These are phyloP conservation scores for Fusarium pseudonygamai DNA, from an alignment of 2,329 filamentous ascomycete species.

Conservation along the genomic window DNA sequence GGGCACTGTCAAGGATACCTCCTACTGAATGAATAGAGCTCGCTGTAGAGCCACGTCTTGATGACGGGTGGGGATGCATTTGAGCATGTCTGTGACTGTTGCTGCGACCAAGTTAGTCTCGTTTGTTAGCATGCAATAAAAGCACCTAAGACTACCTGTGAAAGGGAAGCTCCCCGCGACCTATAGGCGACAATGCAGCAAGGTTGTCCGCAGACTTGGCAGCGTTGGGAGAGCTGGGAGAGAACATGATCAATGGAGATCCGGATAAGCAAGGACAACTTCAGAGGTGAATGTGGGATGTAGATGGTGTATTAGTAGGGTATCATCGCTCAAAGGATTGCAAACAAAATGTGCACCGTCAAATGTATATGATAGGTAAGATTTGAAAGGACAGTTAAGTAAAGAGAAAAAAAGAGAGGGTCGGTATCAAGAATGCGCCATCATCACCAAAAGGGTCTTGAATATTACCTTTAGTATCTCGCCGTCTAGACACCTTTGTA, in stretches of 20 bases:
- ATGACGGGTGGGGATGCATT: slow-evolving; percentile 56
- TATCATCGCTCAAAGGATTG: slow-evolving; percentile 57
- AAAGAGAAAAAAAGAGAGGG: slow-evolving; percentile 19
- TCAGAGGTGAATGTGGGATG: slow-evolving; percentile 48
- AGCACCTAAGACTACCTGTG: slow-evolving; percentile 57
- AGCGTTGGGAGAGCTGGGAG: slow-evolving; percentile 61
- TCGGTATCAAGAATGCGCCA: slow-evolving; percentile 32
- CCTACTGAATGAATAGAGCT: slow-evolving; percentile 91
- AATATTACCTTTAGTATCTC: slow-evolving; percentile 28
- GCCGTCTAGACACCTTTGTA: slow-evolving; percentile 33
- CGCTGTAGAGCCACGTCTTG: slow-evolving; percentile 81
- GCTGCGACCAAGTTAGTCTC: slow-evolving; percentile 38
- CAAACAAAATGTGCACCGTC: slow-evolving; percentile 23
- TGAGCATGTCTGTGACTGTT: slow-evolving; percentile 55
- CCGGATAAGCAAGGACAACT: slow-evolving; percentile 38
- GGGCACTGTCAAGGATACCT: slow-evolving; percentile 79
- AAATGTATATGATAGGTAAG: slow-evolving; percentile 10
- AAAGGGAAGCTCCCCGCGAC: slow-evolving; percentile 66
- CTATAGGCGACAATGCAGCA: slow-evolving; percentile 60
- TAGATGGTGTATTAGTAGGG: slow-evolving; percentile 53
- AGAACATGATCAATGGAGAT: slow-evolving; percentile 62
- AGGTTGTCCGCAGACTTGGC: slow-evolving; percentile 74
- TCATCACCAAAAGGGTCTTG: slow-evolving; percentile 36
- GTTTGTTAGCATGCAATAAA: not conserved
- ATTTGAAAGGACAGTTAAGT: slow-evolving; percentile 30